A percentile compares a stretch with the other conserved stretches of the same genome.
Evolutionary conservation across 2,329 filamentous ascomycete genomes (phyloP).

Genomic region (Ophiocordyceps robertsii): DNA sequence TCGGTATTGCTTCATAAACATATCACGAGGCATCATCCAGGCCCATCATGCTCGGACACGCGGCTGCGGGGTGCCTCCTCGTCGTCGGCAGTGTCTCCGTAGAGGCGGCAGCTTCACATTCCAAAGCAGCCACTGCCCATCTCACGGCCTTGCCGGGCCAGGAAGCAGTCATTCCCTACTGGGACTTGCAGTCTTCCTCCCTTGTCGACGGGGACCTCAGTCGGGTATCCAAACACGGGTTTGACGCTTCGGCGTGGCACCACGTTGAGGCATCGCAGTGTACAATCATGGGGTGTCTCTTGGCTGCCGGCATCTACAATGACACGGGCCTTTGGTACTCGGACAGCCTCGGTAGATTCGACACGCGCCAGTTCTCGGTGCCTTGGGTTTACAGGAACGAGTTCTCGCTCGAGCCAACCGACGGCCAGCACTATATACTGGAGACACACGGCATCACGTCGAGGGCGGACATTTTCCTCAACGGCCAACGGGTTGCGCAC

Average conservation of each 20-base stretch:
- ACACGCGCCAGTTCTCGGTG: slow-evolving; percentile 31
- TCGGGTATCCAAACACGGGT: slow-evolving; percentile 25
- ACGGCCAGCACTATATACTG: slow-evolving; percentile 32
- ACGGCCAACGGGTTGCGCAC: slow-evolving; percentile 36
- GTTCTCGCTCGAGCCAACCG: slow-evolving; percentile 22
- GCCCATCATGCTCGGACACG: slow-evolving; percentile 2
- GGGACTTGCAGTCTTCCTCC: slow-evolving; percentile 35
- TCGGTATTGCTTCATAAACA: too few relatives aligned
- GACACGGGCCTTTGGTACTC: slow-evolving; percentile 44
- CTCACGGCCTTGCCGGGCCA: slow-evolving; percentile 14
- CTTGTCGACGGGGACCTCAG: slow-evolving; percentile 19
- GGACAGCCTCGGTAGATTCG: slow-evolving; percentile 27
- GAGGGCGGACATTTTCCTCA: slow-evolving; percentile 45
- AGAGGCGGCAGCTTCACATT: too few relatives aligned
- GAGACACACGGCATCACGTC: slow-evolving; percentile 47
- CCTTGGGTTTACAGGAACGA: slow-evolving; percentile 48
- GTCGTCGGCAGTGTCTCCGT: slow-evolving; percentile 1
- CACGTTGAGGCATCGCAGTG: slow-evolving; percentile 29
- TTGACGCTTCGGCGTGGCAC: slow-evolving; percentile 37
- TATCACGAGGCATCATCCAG: too few relatives aligned
- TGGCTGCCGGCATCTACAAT: slow-evolving; percentile 36
- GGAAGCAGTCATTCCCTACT: slow-evolving; percentile 23
- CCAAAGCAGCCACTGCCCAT: neutral
- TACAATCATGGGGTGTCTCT: slow-evolving; percentile 43
- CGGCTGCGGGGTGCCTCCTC: neutral